Evolutionary conservation across 2,329 filamentous ascomycete genomes (phyloP), one percentile per base, ranked within the genome.

Genomic region (Pseudopyrenochaeta lycopersici): DNA sequence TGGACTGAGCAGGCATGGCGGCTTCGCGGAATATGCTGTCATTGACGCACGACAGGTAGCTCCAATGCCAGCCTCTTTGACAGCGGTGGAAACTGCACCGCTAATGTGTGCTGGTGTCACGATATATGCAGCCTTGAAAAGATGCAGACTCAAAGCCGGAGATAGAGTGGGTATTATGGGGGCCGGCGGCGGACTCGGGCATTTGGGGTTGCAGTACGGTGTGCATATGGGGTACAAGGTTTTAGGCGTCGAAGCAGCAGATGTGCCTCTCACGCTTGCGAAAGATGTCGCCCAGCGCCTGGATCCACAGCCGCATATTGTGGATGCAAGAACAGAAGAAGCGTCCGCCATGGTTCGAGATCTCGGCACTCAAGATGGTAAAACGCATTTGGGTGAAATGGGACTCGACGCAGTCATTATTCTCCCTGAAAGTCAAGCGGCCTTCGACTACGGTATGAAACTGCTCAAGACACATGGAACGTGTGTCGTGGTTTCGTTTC

Each of bases 401-500:
- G 81, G 80, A 0, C 60, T 81, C 15, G 80, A 82, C 58, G 77
- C 78, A 1, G 77, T 80, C 12, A 74, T 82, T 29, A 74, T 81
- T 10, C 63, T 82, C 17, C 78, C 80, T 0, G 80, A 82, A 56
- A 78, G 74, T 35, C 80, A 82, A 58, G 67, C 64, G 9, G 79
- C 76, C 0, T 82, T 82, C 56, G 79, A 82, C 52, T 82, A 80
- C 46, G 80, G 78, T 7, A 72, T 81, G 63, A 61, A 62, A 3
- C 63, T 82, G 5, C 56, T 82, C 17, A 75, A 75, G 41, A 78
- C 77, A 41, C 79, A 81, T 46, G 78, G 78, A 0, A 77, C 64
- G n/a, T 80, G 78, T 54, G 75, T 82, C 5, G 63, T 81, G 0
- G 79, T 82, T 1, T 81, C 78, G 0, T 82, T 81, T 62, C 79